phyloP scores from a whole-genome alignment of 106 monocot species.

The Agapanthus africanus region DNA sequence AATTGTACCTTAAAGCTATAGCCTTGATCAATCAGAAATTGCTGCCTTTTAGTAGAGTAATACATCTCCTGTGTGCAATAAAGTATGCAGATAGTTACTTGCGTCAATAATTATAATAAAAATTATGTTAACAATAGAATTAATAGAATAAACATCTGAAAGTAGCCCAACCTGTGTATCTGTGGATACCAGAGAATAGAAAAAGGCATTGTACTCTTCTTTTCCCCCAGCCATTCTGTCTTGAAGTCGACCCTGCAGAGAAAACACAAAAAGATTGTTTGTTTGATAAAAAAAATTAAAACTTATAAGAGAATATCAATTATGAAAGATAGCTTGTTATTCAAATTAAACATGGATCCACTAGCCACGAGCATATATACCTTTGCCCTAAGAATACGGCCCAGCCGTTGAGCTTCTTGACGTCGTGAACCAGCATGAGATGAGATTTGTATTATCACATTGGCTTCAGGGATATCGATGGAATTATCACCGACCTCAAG shows the following conservation, averaged over 20 bases:
- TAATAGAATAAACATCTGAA: background rate
- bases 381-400: conserved; percentile 99
- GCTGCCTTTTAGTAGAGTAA: conserved; percentile 97
- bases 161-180: conserved; percentile 71
- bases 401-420: conserved; percentile 97
- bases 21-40: conserved; percentile 97
- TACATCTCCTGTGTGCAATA: conserved; percentile 79
- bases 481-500: conserved; percentile 97
- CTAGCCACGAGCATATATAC: too few species aligned
- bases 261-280: background rate
- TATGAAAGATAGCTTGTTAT: too few species aligned
- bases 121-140: conserved; percentile 5
- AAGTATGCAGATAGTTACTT: background rate
- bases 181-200: conserved; percentile 94
- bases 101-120: background rate
- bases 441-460: conserved; percentile 98
- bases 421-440: conserved; percentile 99
- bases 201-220: conserved; percentile 99
- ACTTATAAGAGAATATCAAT: too few species aligned
- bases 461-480: conserved; percentile 98
- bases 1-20: conserved; percentile 88
- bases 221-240: conserved; percentile 98
- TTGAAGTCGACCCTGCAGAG: conserved; percentile 67
- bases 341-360: too few species aligned
- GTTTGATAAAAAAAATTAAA: background rate